phyloP scores from a whole-genome alignment of 1,284 basidiomycete species.

The Microbotryum violaceum region DNA sequence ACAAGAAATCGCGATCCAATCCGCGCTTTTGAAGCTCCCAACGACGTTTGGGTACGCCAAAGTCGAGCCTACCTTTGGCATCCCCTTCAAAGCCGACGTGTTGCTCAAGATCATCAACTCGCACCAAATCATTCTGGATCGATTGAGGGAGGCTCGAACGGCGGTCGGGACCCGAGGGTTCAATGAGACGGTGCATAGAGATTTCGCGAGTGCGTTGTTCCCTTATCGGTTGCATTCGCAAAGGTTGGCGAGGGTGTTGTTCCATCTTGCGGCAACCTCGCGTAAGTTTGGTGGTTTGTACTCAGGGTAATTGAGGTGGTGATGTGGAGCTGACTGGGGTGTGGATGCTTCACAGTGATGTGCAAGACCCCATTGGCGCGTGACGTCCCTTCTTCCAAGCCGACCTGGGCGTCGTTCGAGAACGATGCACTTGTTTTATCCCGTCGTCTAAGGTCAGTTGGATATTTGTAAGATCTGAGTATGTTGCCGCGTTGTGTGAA shows the following conservation, averaged over 20 bases:
- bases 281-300: not conserved
- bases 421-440: conserved; percentile 23
- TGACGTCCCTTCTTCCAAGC: conserved; percentile 20
- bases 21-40: conserved; percentile 14
- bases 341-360: conserved; percentile 1
- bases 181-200: conserved; percentile 18
- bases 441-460: conserved; percentile 3
- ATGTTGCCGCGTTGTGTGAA: not conserved
- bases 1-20: conserved; percentile 22
- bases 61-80: conserved; percentile 22
- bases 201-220: conserved; percentile 23
- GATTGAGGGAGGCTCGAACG: conserved; percentile 17
- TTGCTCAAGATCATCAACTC: conserved; percentile 20
- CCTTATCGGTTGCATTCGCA: conserved; percentile 29
- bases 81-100: conserved; percentile 20
- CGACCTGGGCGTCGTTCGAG: conserved; percentile 25
- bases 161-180: conserved; percentile 22
- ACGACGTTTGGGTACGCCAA: conserved; percentile 24
- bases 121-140: conserved; percentile 25
- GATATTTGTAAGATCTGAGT: too few species aligned
- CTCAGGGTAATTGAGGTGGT: too few species aligned
- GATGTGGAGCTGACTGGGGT: not conserved
- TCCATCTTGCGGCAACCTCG: conserved; percentile 22
- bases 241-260: conserved; percentile 20
- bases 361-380: conserved; percentile 23